phyloP scores from a whole-genome alignment of 1,284 basidiomycete genomes.

The Golubevia pallescens region DNA sequence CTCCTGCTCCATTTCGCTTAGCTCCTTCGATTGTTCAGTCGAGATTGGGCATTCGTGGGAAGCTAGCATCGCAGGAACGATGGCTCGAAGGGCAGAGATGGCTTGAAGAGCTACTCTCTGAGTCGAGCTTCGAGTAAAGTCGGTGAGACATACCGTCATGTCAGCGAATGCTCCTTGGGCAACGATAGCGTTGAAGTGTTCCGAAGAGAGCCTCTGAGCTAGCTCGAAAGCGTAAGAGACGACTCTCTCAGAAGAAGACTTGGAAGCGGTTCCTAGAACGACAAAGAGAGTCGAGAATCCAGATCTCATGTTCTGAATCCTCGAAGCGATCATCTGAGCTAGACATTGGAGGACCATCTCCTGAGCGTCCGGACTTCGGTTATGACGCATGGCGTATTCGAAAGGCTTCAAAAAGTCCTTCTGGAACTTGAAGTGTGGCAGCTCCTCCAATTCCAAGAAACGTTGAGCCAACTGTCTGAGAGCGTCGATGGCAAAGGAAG shows the following conservation, averaged over 20 bases:
- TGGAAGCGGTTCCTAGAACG: constrained; percentile 50
- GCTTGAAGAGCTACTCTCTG: constrained; percentile 56
- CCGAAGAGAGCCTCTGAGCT: constrained; percentile 41
- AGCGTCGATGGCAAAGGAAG: constrained; percentile 59
- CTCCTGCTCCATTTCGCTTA: too few relatives aligned
- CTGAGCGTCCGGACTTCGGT: constrained; percentile 45
- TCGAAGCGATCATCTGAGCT: constrained; percentile 58
- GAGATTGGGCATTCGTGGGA: constrained; percentile 23
- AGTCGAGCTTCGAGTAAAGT: constrained; percentile 55
- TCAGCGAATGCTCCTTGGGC: constrained; percentile 51
- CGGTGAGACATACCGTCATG: constrained; percentile 57
- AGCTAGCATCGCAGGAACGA: constrained; percentile 48
- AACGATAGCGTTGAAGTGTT: constrained; percentile 51
- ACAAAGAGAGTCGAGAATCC: constrained; percentile 62
- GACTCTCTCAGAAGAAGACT: constrained; percentile 42
- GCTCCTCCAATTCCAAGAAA: constrained; percentile 61
- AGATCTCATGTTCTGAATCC: constrained; percentile 53
- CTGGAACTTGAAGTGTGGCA: constrained; percentile 62
- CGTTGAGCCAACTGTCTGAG: constrained; percentile 59
- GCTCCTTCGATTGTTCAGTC: too few relatives aligned
- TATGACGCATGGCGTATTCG: constrained; percentile 58
- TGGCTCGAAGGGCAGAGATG: constrained; percentile 41
- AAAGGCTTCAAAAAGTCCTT: constrained; percentile 63
- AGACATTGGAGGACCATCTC: constrained; percentile 64
- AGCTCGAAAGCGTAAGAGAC: constrained; percentile 56